Conservation (phyloP, 805 yeast genomes). For the Cyberlindnera maritima region DNA sequence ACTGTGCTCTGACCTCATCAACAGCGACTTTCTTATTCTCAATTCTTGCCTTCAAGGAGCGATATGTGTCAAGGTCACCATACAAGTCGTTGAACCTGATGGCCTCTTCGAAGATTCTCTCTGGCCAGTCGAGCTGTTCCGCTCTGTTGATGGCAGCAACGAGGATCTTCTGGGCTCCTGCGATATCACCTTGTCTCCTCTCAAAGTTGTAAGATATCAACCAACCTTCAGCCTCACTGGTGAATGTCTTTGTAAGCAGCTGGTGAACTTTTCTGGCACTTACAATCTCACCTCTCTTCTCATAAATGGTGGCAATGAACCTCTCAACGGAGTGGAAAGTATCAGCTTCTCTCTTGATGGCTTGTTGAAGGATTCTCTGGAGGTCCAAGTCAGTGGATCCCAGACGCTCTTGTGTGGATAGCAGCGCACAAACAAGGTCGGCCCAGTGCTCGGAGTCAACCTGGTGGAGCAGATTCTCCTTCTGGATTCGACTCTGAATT, state of each 20-base stretch:
- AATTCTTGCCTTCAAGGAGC: constrained; percentile 27
- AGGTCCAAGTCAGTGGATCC: neutral
- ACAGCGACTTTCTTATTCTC: constrained; percentile 21
- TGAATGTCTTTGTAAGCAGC: constrained; percentile 28
- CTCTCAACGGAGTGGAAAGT: constrained; percentile 44
- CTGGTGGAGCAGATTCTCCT: neutral
- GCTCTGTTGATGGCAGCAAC: constrained; percentile 31
- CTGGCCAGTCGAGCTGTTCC: constrained; percentile 46
- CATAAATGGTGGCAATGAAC: constrained; percentile 35
- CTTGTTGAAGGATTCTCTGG: constrained; percentile 3
- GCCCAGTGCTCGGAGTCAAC: constrained; percentile 34
- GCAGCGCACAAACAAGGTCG: constrained; percentile 28
- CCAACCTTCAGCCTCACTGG: constrained; percentile 47
- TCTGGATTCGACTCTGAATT: neutral
- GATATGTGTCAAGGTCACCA: constrained; percentile 31
- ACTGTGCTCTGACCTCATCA: constrained; percentile 13
- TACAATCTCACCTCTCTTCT: constrained; percentile 29
- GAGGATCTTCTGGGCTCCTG: constrained; percentile 30
- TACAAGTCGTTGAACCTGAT: constrained; percentile 34
- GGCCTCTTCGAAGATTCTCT: constrained; percentile 45
- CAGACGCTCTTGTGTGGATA: constrained; percentile 17
- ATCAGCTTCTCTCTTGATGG: constrained; percentile 24
- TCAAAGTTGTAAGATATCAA: constrained; percentile 41
- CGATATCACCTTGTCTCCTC: constrained; percentile 27
- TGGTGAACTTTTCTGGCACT: constrained; percentile 24